Evolutionary conservation across 2,329 filamentous ascomycete species (phyloP).

Genomic region (Xenosphaeropsis pyriputrescens): DNA sequence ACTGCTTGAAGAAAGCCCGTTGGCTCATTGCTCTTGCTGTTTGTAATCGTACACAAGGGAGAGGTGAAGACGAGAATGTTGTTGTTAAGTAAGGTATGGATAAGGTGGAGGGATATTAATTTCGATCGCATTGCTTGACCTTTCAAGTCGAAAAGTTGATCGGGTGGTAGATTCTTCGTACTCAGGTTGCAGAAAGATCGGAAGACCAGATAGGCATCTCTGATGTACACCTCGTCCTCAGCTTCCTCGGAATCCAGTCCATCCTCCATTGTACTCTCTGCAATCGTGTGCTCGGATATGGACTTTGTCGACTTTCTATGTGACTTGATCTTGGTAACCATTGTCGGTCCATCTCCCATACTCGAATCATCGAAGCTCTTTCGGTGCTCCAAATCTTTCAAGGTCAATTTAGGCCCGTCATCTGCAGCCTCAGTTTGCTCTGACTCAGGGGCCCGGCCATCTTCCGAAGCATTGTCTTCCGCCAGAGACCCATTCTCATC

Average conservation of each 20-base stretch:
- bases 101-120: constrained; percentile 84
- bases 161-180: constrained; percentile 76
- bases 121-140: constrained; percentile 97
- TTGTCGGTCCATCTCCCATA: constrained; percentile 50
- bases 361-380: constrained; percentile 54
- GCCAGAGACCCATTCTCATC: constrained; percentile 11
- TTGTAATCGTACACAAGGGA: constrained; percentile 80
- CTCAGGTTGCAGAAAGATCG: constrained; percentile 95
- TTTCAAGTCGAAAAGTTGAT: constrained; percentile 84
- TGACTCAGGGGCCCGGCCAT: constrained; percentile 2
- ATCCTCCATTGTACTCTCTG: constrained; percentile 39
- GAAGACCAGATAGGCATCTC: constrained; percentile 94
- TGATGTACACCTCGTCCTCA: constrained; percentile 92
- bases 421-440: constrained; percentile 14
- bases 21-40: constrained; percentile 74
- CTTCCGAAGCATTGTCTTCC: constrained; percentile 6
- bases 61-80: constrained; percentile 85
- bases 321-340: constrained; percentile 47
- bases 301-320: constrained; percentile 25
- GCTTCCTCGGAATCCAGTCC: constrained; percentile 44
- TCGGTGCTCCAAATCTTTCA: constrained; percentile 52
- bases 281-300: constrained; percentile 35
- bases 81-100: constrained; percentile 91
- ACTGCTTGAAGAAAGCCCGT: constrained; percentile 89
- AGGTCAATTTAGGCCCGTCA: constrained; percentile 38